Evolutionary conservation across 2,329 filamentous ascomycete species (phyloP), one percentile per base, ranked within the genome.

Genomic region (Epichloe sylvatica): DNA sequence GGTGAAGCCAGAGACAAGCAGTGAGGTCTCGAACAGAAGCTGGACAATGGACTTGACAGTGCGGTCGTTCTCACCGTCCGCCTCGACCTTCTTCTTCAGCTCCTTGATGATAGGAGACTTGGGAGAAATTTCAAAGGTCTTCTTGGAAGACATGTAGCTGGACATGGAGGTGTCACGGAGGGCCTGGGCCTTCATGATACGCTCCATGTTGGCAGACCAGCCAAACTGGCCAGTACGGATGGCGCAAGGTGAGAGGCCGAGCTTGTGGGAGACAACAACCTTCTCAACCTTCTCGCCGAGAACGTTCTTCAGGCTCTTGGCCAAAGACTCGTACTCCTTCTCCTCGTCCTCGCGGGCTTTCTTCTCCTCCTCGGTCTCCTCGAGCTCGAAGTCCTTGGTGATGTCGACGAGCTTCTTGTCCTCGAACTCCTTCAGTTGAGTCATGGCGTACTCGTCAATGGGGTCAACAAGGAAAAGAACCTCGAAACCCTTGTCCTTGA

Each of bases 161-260:
- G 81, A 88, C 92, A 98, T 98, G 65, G 90, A 96, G 61, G 92
- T 98, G 77, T 98, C 92, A 76, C 92, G 92, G 65, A 98, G 91
- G 66, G 92, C 92, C 80, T 98, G 92, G 30, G 92, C 92, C 85
- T 98, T 98, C 92, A 98, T 98, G 83, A 98, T 98, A 79, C 92
- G 92, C 82, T 98, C 92, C 92, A 98, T 98, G 83, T 98, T 98
- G 69, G 92, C 92, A 51, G 91, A 97, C 92, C 92, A 98, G 74
- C 92, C 92, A 72, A 98, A 98, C 76, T 97, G 92, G 66, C 92
- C 92, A 61, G 92, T 98, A 72, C 92, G 91, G 80, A 98, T 97
- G 69, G 92, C 92, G 74, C 92, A 97, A 66, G 92, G 92, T 57
- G 92, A 81, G 67, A 85, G 86, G 62, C 86, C 81, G 53, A 98